Evolutionary conservation across 1,284 basidiomycete genomes (phyloP).

Genomic region (Kwoniella shivajii): DNA sequence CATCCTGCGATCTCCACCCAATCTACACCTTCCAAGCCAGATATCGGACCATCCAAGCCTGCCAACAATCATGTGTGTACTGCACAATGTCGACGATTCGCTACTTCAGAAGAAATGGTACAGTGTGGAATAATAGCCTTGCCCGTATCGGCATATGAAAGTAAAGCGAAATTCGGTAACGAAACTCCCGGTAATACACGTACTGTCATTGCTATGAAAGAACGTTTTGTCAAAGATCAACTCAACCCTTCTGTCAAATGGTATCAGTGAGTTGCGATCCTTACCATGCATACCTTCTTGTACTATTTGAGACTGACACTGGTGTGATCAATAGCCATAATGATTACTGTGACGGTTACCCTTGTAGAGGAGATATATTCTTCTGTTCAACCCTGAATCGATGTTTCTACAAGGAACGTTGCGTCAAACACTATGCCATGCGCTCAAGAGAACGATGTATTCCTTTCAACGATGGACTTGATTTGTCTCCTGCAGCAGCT

Average conservation of each 20-base stretch:
- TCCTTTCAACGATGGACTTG: conserved; percentile 3
- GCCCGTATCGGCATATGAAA: neutral
- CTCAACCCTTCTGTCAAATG: neutral
- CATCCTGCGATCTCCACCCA: neutral
- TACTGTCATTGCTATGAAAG: neutral
- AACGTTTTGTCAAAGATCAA: neutral
- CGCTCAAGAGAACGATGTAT: conserved; percentile 2
- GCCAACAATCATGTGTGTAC: neutral
- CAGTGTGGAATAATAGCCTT: neutral
- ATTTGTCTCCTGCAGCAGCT: no score
- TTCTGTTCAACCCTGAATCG: neutral
- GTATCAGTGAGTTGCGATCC: conserved; percentile 1
- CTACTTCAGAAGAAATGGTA: neutral
- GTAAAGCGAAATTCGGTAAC: neutral
- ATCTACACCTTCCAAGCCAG: neutral
- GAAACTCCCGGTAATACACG: conserved; percentile 1
- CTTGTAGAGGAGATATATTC: neutral
- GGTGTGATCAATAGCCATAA: neutral
- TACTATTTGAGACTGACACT: no score
- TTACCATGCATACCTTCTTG: no score
- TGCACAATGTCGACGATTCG: neutral
- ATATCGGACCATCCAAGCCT: neutral
- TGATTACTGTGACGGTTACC: conserved; percentile 1
- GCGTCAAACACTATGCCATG: conserved; percentile 5
- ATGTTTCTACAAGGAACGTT: conserved; percentile 4